phyloP scores from a whole-genome alignment of 2,329 filamentous ascomycete genomes.

The Cladophialophora chaetospira region DNA sequence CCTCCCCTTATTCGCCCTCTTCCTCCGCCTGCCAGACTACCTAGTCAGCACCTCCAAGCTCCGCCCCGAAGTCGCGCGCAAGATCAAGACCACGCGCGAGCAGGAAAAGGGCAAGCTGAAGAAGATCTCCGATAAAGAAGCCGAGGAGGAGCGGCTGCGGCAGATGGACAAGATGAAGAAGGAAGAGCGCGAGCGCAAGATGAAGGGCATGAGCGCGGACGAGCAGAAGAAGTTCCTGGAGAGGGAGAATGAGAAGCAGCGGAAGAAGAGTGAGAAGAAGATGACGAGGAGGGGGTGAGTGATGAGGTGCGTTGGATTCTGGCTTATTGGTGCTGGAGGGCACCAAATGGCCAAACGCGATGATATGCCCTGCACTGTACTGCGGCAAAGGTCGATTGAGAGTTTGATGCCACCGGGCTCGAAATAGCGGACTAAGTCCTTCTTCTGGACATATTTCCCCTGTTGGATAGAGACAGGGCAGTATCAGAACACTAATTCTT shows the following conservation, averaged over 20 bases:
- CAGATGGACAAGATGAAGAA: slow-evolving; percentile 69
- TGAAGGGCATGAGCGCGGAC: slow-evolving; percentile 74
- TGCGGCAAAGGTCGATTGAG: no score
- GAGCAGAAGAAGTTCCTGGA: slow-evolving; percentile 84
- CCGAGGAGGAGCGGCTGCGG: slow-evolving; percentile 61
- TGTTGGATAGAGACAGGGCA: no score
- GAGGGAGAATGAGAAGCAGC: slow-evolving; percentile 75
- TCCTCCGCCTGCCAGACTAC: slow-evolving; percentile 79
- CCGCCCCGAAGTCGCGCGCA: slow-evolving; percentile 84
- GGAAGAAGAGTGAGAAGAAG: slow-evolving; percentile 64
- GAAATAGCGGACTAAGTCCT: background rate
- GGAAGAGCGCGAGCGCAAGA: slow-evolving; percentile 81
- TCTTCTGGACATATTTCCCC: background rate
- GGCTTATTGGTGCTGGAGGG: no score
- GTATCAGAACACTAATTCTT: background rate
- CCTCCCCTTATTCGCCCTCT: slow-evolving; percentile 76
- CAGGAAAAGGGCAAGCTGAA: slow-evolving; percentile 77
- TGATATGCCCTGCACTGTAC: no score
- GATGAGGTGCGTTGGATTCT: no score
- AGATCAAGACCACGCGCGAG: slow-evolving; percentile 78
- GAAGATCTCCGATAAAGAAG: slow-evolving; percentile 73
- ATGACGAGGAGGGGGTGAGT: slow-evolving; percentile 58
- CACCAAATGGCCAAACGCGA: no score
- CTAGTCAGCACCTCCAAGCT: slow-evolving; percentile 79
- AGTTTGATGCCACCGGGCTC: no score